Percentiles rank a stretch among this genome's conserved stretches.
phyloP scores from a whole-genome alignment of 306 rosid genomes.

The Castanospermum australe region DNA sequence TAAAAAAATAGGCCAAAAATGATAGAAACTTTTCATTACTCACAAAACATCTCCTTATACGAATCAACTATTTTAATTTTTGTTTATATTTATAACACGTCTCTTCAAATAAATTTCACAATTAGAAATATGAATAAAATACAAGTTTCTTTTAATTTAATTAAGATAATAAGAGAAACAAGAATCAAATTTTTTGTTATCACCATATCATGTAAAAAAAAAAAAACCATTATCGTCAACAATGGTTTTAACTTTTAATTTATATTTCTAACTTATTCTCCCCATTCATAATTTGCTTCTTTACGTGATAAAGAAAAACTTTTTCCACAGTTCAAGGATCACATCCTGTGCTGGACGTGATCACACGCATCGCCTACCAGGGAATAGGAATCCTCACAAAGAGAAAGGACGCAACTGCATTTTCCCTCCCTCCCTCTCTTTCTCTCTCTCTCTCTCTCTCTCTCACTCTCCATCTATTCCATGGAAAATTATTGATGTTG shows the following conservation, averaged over 20 bases:
- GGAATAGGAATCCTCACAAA: constrained; percentile 55
- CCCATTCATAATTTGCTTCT: constrained; percentile 40
- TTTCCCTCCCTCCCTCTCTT: background rate
- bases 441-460: background rate
- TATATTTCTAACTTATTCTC: constrained; percentile 17
- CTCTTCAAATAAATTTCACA: too few species aligned
- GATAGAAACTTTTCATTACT: background rate
- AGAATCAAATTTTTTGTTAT: too few species aligned
- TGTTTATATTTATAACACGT: too few species aligned
- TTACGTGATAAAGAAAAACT: constrained; percentile 64
- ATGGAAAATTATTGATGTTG: constrained; percentile 30
- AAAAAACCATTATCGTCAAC: background rate
- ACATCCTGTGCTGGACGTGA: constrained; percentile 32
- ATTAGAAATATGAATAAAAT: too few species aligned
- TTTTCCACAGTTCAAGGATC: constrained; percentile 82
- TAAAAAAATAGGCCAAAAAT: background rate
- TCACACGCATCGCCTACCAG: constrained; percentile 50
- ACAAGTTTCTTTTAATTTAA: too few species aligned
- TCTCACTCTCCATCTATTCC: background rate
- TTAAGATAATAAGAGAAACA: too few species aligned
- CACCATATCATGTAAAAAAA: background rate
- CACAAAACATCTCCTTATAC: too few species aligned
- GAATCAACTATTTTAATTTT: too few species aligned
- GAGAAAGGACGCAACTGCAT: constrained; percentile 23
- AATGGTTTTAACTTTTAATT: background rate